Conservation (phyloP, 2,329 filamentous ascomycete species). For the Aspergillus pseudonomiae region DNA sequence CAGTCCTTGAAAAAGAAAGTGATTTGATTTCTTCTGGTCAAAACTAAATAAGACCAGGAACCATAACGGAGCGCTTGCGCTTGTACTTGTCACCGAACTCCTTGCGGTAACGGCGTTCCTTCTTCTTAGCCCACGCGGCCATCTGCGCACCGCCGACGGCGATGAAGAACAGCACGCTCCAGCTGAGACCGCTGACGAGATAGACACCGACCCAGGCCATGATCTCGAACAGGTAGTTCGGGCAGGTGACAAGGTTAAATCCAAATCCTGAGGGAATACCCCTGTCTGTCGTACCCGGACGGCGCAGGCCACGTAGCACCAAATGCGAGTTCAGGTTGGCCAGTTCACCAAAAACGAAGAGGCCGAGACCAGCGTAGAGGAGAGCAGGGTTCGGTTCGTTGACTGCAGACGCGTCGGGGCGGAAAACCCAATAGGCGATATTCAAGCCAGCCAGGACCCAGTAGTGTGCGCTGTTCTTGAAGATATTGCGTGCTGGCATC, state of each 20-base stretch:
- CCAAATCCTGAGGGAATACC: conserved; percentile 86
- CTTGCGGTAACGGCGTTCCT: conserved; percentile 85
- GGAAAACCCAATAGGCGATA: conserved; percentile 83
- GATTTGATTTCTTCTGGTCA: not conserved
- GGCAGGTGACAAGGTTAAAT: conserved; percentile 86
- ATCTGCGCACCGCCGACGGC: conserved; percentile 75
- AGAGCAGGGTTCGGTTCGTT: conserved; percentile 53
- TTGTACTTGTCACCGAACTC: conserved; percentile 94
- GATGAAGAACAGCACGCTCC: conserved; percentile 77
- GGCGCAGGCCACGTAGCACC: conserved; percentile 76
- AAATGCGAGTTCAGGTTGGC: conserved; percentile 80
- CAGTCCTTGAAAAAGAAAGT: conserved; percentile 15
- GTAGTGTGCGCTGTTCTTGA: conserved; percentile 95
- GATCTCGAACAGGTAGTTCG: conserved; percentile 95
- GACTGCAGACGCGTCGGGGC: conserved; percentile 69
- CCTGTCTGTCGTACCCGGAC: conserved; percentile 77
- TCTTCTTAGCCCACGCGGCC: conserved; percentile 85
- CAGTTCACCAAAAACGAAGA: conserved; percentile 78
- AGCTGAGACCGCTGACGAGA: conserved; percentile 72
- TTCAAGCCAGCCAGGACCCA: conserved; percentile 82
- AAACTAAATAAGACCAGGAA: conserved; percentile 73
- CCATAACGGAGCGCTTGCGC: conserved; percentile 84
- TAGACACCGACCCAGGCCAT: conserved; percentile 84
- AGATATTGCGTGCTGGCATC: conserved; percentile 87
- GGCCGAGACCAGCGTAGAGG: conserved; percentile 67